Conservation (phyloP, 1,284 basidiomycete species). For the Boletellus sp. region DNA sequence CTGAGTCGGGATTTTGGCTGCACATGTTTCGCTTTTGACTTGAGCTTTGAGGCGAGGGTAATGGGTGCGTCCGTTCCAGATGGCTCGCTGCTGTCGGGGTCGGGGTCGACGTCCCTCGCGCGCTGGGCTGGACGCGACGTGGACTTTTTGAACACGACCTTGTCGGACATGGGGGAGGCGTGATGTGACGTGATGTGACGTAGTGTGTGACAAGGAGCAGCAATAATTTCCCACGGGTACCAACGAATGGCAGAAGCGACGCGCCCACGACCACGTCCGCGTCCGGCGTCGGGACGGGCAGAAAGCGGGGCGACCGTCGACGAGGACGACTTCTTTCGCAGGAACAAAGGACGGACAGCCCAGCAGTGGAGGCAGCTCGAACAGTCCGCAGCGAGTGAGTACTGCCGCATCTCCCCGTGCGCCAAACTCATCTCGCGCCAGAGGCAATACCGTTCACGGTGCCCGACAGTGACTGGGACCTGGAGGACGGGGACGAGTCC, state of each 20-base stretch:
- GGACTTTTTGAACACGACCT: conserved; percentile 53
- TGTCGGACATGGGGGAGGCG: conserved; percentile 31
- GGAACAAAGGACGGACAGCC: conserved; percentile 51
- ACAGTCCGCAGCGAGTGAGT: conserved; percentile 49
- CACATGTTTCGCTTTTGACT: conserved; percentile 60
- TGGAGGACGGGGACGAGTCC: conserved; percentile 15
- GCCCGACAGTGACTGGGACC: conserved; percentile 19
- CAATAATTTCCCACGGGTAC: conserved; percentile 47
- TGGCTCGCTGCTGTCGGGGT: conserved; percentile 27
- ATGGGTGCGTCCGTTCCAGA: conserved; percentile 46
- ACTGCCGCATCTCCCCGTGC: neutral
- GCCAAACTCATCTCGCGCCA: conserved; percentile 17
- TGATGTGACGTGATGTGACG: conserved; percentile 30
- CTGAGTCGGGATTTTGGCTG: conserved; percentile 70
- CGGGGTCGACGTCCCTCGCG: conserved; percentile 43
- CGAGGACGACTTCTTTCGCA: conserved; percentile 64
- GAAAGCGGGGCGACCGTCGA: conserved; percentile 33
- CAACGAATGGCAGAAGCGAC: conserved; percentile 17
- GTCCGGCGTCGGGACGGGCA: conserved; percentile 35
- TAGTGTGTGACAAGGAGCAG: conserved; percentile 29
- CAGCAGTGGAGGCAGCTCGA: conserved; percentile 58
- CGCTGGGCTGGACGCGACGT: conserved; percentile 53
- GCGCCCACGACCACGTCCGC: conserved; percentile 53
- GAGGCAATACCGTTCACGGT: conserved; percentile 22
- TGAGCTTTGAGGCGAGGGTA: conserved; percentile 60